These are phyloP conservation scores for Phaeolepiota aurea DNA, from an alignment of 768 basidiomycete genomes.

Conservation along the genomic window DNA sequence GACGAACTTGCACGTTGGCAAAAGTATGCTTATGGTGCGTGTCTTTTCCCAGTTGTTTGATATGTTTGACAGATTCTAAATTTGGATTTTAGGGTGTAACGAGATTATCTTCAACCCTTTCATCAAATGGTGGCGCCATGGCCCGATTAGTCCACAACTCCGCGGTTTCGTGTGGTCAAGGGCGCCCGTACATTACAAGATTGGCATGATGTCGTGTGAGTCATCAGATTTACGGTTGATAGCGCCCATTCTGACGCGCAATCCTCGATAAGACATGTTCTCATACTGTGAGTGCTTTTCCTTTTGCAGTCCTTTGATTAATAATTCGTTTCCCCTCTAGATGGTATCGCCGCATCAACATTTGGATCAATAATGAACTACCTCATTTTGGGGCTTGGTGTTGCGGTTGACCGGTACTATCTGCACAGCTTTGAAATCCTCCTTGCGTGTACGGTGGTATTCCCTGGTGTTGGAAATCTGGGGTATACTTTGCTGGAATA, in stretches of 20 bases:
- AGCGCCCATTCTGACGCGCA: neutral
- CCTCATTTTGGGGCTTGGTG: slow-evolving; percentile 61
- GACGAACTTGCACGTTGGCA: slow-evolving; percentile 92
- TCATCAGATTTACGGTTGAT: slow-evolving; percentile 6
- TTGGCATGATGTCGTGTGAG: slow-evolving; percentile 68
- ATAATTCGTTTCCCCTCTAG: slow-evolving; percentile 14
- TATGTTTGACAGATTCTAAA: slow-evolving; percentile 1
- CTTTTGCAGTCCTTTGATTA: slow-evolving; percentile 3
- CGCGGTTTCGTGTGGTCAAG: slow-evolving; percentile 67
- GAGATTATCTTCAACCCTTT: slow-evolving; percentile 85
- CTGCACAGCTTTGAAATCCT: slow-evolving; percentile 76
- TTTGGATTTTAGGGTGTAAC: slow-evolving; percentile 38
- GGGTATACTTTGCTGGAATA: slow-evolving; percentile 72
- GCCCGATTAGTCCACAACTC: slow-evolving; percentile 74
- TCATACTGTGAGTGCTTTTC: slow-evolving; percentile 29
- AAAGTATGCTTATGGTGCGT: slow-evolving; percentile 53
- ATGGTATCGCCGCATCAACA: slow-evolving; percentile 62
- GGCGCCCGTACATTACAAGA: slow-evolving; percentile 76
- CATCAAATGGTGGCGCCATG: slow-evolving; percentile 63
- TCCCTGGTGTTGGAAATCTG: slow-evolving; percentile 67
- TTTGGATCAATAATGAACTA: slow-evolving; percentile 67
- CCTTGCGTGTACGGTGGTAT: slow-evolving; percentile 71
- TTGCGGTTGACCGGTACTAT: slow-evolving; percentile 67
- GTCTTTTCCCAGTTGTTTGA: neutral
- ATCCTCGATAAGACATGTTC: slow-evolving; percentile 31